Percentiles rank a stretch among this genome's conserved stretches.
phyloP scores from a whole-genome alignment of 768 basidiomycete species.

The Hygrophorus russula region DNA sequence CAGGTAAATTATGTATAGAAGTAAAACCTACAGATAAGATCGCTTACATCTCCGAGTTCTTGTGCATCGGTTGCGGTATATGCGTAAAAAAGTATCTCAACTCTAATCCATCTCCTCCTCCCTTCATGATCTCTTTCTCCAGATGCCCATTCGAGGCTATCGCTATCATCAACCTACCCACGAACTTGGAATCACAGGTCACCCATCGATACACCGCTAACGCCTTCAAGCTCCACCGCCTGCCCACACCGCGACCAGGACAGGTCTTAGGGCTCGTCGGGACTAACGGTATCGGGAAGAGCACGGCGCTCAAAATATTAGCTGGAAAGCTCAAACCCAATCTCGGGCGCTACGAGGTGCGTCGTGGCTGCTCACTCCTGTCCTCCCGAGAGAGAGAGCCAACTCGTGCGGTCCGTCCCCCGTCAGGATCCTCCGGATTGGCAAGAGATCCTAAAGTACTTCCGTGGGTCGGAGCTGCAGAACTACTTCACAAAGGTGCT shows the following conservation, averaged over 20 bases:
- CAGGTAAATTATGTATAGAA: constrained; percentile 97
- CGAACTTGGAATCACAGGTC: constrained; percentile 90
- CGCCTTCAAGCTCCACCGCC: constrained; percentile 95
- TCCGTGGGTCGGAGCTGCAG: constrained; percentile 96
- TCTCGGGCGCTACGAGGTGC: constrained; percentile 88
- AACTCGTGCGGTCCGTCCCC: too few species aligned
- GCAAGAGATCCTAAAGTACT: constrained; percentile 97
- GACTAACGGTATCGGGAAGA: constrained; percentile 99
- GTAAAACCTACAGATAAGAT: constrained; percentile 95
- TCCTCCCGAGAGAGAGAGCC: too few species aligned
- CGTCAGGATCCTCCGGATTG: constrained; percentile 94
- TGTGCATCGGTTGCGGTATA: constrained; percentile 99
- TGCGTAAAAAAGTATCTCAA: constrained; percentile 99
- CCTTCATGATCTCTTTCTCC: constrained; percentile 2
- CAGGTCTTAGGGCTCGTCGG: constrained; percentile 98
- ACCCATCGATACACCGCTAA: constrained; percentile 98
- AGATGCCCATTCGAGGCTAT: constrained; percentile 99
- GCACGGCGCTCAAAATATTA: constrained; percentile 92
- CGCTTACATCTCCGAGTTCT: constrained; percentile 96
- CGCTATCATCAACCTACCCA: constrained; percentile 96
- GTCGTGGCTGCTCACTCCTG: too few species aligned
- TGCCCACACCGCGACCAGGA: constrained; percentile 93
- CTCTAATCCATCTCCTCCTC: too few species aligned
- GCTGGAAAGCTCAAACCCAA: constrained; percentile 98
- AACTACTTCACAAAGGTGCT: constrained; percentile 99